Evolutionary conservation across 345 rosid species (phyloP).

Genomic region (Erysimum cheiranthoides): DNA sequence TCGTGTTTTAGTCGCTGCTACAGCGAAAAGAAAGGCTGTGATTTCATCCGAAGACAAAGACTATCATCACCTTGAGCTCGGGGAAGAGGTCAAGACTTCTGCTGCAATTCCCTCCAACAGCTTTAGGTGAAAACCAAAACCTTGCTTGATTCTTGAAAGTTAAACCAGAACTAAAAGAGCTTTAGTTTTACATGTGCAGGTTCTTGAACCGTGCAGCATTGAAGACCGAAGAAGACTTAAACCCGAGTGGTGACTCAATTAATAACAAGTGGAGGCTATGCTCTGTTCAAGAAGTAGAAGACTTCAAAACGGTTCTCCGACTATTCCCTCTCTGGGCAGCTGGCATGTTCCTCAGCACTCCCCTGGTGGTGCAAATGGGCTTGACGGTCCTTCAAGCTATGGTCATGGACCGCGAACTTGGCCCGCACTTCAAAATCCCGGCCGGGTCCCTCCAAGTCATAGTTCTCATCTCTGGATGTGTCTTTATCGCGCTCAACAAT

Average conservation of each 20-base stretch:
- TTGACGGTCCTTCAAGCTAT: conserved; percentile 59
- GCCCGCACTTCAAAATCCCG: conserved; percentile 54
- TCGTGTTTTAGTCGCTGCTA: conserved; percentile 50
- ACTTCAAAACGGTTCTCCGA: conserved; percentile 55
- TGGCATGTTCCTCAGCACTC: conserved; percentile 42
- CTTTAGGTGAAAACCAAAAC: conserved; percentile 43
- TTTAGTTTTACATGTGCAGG: conserved; percentile 9
- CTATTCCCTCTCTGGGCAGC: conserved; percentile 52
- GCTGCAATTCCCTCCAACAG: conserved; percentile 36
- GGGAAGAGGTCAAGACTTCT: not conserved
- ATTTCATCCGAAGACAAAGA: conserved; percentile 42
- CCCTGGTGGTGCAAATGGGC: conserved; percentile 43
- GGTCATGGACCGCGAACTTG: conserved; percentile 51
- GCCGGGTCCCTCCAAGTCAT: conserved; percentile 54
- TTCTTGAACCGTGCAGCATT: conserved; percentile 45
- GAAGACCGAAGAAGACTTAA: conserved; percentile 45
- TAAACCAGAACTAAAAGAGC: not conserved
- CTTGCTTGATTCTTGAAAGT: not conserved
- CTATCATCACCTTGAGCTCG: conserved; percentile 35
- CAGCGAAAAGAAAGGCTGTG: conserved; percentile 44
- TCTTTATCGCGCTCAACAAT: conserved; percentile 44
- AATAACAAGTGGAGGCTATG: conserved; percentile 57
- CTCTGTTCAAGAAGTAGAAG: conserved; percentile 61
- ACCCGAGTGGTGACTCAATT: conserved; percentile 30
- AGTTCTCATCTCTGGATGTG: conserved; percentile 31